Conservation (phyloP, 2,329 filamentous ascomycete genomes). For the Aspergillus melleus region DNA sequence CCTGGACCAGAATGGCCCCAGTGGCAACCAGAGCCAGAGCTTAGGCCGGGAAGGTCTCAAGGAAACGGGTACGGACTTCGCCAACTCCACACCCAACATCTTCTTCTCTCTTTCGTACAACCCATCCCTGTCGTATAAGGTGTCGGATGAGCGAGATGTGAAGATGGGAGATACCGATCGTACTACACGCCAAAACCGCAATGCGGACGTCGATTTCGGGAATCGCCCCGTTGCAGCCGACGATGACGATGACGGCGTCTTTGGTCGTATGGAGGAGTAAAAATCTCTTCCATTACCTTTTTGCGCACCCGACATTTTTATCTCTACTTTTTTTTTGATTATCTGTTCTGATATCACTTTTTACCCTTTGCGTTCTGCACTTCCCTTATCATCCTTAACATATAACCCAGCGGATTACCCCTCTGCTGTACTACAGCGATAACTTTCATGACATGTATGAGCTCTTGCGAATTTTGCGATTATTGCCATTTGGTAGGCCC, state of each 20-base stretch:
- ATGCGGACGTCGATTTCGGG: conserved; percentile 38
- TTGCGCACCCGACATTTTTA: no score
- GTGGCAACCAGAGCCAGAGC: conserved; percentile 60
- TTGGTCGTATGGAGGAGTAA: conserved; percentile 93
- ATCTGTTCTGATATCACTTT: not conserved
- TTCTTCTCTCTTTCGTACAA: conserved; percentile 46
- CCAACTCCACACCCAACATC: conserved; percentile 39
- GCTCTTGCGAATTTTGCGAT: conserved; percentile 37
- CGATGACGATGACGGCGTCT: conserved; percentile 93
- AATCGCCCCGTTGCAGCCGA: conserved; percentile 62
- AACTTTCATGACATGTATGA: conserved; percentile 39
- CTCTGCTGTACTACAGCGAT: conserved; percentile 20
- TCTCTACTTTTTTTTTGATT: no score
- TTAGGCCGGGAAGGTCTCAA: conserved; percentile 48
- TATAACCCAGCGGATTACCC: not conserved
- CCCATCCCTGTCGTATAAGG: conserved; percentile 48
- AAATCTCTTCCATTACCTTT: conserved; percentile 14
- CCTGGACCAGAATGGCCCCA: conserved; percentile 61
- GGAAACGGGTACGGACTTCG: conserved; percentile 31
- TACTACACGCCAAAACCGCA: conserved; percentile 34
- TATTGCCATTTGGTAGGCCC: conserved; percentile 26
- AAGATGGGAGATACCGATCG: conserved; percentile 65
- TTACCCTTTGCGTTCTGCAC: not conserved
- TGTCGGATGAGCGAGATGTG: conserved; percentile 59
- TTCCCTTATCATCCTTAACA: conserved; percentile 1